A percentile compares a stretch with the other conserved stretches of the same genome.
phyloP scores from a whole-genome alignment of 352 stramenopile genomes.

The Phytophthora agathidicida region DNA sequence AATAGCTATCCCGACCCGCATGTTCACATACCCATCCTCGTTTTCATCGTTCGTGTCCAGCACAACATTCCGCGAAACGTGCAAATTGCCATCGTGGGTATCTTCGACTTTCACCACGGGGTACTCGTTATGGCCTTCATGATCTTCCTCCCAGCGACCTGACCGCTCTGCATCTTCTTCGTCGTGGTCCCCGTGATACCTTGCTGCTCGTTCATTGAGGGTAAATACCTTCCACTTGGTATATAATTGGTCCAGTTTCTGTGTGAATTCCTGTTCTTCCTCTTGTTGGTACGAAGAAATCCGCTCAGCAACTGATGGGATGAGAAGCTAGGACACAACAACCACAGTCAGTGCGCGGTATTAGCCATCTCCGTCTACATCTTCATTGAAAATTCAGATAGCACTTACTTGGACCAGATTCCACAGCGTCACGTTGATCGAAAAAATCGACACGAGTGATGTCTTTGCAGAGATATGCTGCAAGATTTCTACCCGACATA shows the following conservation, averaged over 20 bases:
- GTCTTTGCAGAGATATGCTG: conserved; percentile 27
- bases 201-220: conserved; percentile 34
- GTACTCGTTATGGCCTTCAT: conserved; percentile 35
- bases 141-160: conserved; percentile 27
- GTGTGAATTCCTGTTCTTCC: conserved; percentile 59
- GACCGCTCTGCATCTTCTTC: conserved; percentile 10
- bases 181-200: conserved; percentile 36
- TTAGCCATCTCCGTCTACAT: neutral
- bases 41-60: conserved; percentile 73
- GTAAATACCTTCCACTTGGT: conserved; percentile 61
- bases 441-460: conserved; percentile 42
- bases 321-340: conserved; percentile 38
- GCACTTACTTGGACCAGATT: conserved; percentile 65
- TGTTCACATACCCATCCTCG: conserved; percentile 61
- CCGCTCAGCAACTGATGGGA: conserved; percentile 30
- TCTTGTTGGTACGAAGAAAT: conserved; percentile 25
- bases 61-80: conserved; percentile 64
- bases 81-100: conserved; percentile 50
- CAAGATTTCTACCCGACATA: conserved; percentile 53
- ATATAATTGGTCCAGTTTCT: conserved; percentile 58
- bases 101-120: conserved; percentile 63
- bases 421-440: conserved; percentile 75
- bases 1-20: conserved; percentile 65
- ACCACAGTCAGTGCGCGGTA: neutral
- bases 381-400: neutral